Evolutionary conservation across 352 stramenopile genomes (phyloP).

Genomic region (Phytophthora meadii): DNA sequence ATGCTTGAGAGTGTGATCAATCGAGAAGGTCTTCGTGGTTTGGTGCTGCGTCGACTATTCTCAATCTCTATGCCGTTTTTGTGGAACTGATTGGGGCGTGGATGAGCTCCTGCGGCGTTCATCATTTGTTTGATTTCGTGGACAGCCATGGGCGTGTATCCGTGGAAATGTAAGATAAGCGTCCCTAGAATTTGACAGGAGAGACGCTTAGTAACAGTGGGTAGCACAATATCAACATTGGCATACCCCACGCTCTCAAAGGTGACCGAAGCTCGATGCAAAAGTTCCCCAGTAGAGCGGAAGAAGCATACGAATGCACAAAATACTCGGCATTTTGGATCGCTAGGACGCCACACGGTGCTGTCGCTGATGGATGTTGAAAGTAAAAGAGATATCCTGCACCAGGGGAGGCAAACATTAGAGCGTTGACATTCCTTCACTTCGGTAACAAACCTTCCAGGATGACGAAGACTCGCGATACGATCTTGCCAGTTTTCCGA

Average conservation of each 20-base stretch:
- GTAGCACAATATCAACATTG: not conserved
- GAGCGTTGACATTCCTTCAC: not conserved
- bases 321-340: constrained; percentile 74
- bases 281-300: constrained; percentile 66
- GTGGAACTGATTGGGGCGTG: constrained; percentile 29
- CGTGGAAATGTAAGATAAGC: constrained; percentile 80
- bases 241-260: constrained; percentile 63
- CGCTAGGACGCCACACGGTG: constrained; percentile 69
- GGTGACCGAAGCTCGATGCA: constrained; percentile 78
- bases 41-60: constrained; percentile 20
- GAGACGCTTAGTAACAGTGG: not conserved
- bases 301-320: constrained; percentile 76
- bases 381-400: constrained; percentile 87
- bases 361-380: constrained; percentile 47
- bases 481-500: constrained; percentile 66
- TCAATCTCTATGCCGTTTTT: constrained; percentile 26
- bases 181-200: constrained; percentile 44
- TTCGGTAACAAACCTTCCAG: constrained; percentile 53
- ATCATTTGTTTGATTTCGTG: constrained; percentile 66
- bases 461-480: constrained; percentile 80
- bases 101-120: constrained; percentile 48
- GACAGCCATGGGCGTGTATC: constrained; percentile 48
- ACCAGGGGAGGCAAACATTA: constrained; percentile 7
- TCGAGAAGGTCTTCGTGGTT: constrained; percentile 23
- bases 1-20: constrained; percentile 49